Base-by-base conservation (phyloP, 257 asterid species). In the Solanum pimpinellifolium region DNA sequence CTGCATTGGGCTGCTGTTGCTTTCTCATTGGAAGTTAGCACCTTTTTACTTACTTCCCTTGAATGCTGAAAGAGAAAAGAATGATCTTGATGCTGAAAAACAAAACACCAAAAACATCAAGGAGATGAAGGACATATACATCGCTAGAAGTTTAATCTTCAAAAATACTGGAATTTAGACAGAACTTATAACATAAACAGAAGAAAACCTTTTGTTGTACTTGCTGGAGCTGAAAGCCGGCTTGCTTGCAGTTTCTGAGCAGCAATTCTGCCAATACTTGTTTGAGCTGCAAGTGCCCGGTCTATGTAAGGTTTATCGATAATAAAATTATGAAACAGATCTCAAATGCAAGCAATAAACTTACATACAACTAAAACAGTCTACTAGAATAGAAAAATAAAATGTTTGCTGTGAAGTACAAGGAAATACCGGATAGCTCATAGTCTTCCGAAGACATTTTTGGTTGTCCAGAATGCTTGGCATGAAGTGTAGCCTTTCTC, bases 61-160 rank as follows among this genome's bases (percentile, higher is more conserved):
- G 82, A 74, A 97, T 84, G 99, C 99, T 87, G 99, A 96, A 92
- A 97, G 99, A 84, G 99, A 97, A 94, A 97, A 96, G 95, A 97
- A 97, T 75, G 99, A 94, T 92, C 99, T 93, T 88, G 98, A 87
- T 87, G 98, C 98, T 96, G 99, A 92, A 92, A 92, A 87, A 88
- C 75, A 87, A 85, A 86, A 83, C 70, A 74, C 74, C 72, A 85
- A 13, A 59, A 86, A 86, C 69, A 31, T 80, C 29, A 46, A 78
- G 84, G 21, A 42, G n/a, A 76, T 60, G 62, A 31, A 10, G 66
- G 70, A 77, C 49, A 84, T 42, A 42, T 27, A 29, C 47, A 49
- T 81, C 44, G 31, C 31, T 31, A 81, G 4, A 72, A 66, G 66
- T 73, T 27, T 27, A 86, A 82, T 27, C 73, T 10, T 20, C 65